phyloP scores from a whole-genome alignment of 1,284 basidiomycete species.

The Naganishia cerealis region DNA sequence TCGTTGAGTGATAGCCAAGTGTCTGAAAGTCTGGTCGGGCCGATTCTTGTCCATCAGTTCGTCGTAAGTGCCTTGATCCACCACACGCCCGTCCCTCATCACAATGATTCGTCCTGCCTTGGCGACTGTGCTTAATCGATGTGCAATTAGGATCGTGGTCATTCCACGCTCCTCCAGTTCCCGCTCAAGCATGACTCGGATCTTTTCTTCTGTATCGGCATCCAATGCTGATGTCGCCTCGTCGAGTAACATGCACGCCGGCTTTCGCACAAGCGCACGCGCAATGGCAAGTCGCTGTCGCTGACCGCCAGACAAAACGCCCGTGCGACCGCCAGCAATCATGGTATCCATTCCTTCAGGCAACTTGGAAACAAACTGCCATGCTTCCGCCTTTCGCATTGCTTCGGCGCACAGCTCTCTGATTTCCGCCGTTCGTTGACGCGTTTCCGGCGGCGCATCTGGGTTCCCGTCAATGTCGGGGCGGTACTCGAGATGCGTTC shows the following conservation, averaged over 20 bases:
- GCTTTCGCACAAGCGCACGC: slow-evolving; percentile 86
- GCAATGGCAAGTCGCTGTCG: slow-evolving; percentile 97
- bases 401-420: slow-evolving; percentile 78
- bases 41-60: slow-evolving; percentile 44
- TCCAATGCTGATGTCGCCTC: slow-evolving; percentile 61
- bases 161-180: slow-evolving; percentile 64
- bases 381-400: slow-evolving; percentile 84
- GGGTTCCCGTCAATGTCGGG: slow-evolving; percentile 30
- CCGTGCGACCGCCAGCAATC: slow-evolving; percentile 29
- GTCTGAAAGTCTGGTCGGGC: slow-evolving; percentile 40
- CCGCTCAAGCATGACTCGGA: slow-evolving; percentile 91
- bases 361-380: slow-evolving; percentile 80
- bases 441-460: slow-evolving; percentile 42
- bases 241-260: slow-evolving; percentile 83
- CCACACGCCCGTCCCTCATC: slow-evolving; percentile 48
- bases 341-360: slow-evolving; percentile 65
- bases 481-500: slow-evolving; percentile 61
- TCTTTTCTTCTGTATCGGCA: slow-evolving; percentile 83
- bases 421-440: slow-evolving; percentile 65
- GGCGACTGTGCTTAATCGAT: slow-evolving; percentile 57
- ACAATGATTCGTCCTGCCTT: slow-evolving; percentile 50
- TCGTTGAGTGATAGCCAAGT: slow-evolving; percentile 37
- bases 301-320: slow-evolving; percentile 78
- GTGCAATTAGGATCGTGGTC: slow-evolving; percentile 58
- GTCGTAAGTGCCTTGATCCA: slow-evolving; percentile 54